Evolutionary conservation across 805 yeast species (phyloP).

Genomic region (Metschnikowia cubensis): DNA sequence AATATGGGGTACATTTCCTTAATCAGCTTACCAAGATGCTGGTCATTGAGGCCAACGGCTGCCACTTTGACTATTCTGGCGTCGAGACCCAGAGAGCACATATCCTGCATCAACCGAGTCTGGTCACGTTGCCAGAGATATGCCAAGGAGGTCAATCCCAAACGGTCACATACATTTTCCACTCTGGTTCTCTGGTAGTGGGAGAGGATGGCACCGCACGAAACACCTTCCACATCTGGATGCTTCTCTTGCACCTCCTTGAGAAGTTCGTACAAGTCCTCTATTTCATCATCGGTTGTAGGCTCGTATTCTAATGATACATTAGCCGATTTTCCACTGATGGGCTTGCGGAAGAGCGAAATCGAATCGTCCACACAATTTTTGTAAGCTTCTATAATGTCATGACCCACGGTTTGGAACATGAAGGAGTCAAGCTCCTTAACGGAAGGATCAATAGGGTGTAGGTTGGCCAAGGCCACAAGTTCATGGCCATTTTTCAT

Average conservation of each 20-base stretch:
- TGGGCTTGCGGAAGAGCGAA: constrained; percentile 71
- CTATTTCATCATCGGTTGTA: constrained; percentile 82
- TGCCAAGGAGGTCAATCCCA: constrained; percentile 65
- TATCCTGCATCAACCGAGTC: constrained; percentile 72
- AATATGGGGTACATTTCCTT: constrained; percentile 59
- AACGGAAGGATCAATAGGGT: constrained; percentile 46
- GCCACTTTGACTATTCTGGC: constrained; percentile 92
- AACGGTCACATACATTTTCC: constrained; percentile 78
- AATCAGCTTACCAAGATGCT: constrained; percentile 66
- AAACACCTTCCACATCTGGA: constrained; percentile 79
- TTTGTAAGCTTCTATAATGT: constrained; percentile 59
- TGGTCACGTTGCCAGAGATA: constrained; percentile 92
- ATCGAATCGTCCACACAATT: constrained; percentile 58
- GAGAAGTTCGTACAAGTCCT: constrained; percentile 64
- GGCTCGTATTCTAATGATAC: constrained; percentile 62
- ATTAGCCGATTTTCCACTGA: constrained; percentile 60
- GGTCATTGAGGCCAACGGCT: constrained; percentile 70
- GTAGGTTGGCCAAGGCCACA: constrained; percentile 78
- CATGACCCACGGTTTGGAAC: constrained; percentile 98
- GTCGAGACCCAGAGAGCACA: constrained; percentile 63
- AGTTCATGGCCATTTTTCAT: constrained; percentile 81
- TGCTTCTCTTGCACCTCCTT: constrained; percentile 43
- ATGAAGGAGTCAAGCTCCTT: constrained; percentile 87
- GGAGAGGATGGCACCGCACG: constrained; percentile 94
- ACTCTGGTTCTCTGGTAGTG: constrained; percentile 94